Base-by-base conservation (phyloP, 495 filamentous ascomycete species). In the Bacidia rubella region DNA sequence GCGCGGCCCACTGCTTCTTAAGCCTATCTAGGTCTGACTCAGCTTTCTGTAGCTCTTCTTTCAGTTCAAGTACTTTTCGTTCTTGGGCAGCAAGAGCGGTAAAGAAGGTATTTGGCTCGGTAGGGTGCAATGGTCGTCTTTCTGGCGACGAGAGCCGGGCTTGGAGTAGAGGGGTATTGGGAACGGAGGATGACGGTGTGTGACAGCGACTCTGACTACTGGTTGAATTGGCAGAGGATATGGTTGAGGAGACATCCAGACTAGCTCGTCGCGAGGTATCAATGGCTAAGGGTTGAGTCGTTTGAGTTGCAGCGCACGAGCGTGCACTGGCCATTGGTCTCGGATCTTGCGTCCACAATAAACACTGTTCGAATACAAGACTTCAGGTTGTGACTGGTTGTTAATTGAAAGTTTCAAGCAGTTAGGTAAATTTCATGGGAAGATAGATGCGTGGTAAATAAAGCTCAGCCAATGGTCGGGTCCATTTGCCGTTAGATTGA, bases 71-170 rank as follows among this genome's bases (percentile, higher is more conserved):
- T 4, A 98, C 90, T 48, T 79, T 80, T n/a, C 92, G 80, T 63
- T 98, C 92, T 66, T 96, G 89, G 3, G 87, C 83, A 12, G 92
- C 92, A 51, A 97, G 81, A 27, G 87, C 85, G 32, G 86, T 86
- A 39, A 98, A 78, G 55, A 95, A 83, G n/a, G 79, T 75, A 58
- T 73, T 82, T 22, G 84, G 70, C 57, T 93, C 87, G 39, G 70
- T 71, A 0, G 85, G 81, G 10, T 25, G 39, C 38, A 51, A 29
- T 20, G 27, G 11, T n/a, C 21, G 17, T 38, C 38, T 54, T 23
- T 76, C 77, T 12, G 64, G 59, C 0, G 73, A 45, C 15, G 54
- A 29, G 1, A 62, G 55, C 1, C 68, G 54, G 1, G 63, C 64
- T 22, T 74, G 70, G n/a, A 69, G 56, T 2, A 69, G 71, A 22